Conservation (phyloP, 208 protist genomes). For the Acanthamoeba triangularis region DNA sequence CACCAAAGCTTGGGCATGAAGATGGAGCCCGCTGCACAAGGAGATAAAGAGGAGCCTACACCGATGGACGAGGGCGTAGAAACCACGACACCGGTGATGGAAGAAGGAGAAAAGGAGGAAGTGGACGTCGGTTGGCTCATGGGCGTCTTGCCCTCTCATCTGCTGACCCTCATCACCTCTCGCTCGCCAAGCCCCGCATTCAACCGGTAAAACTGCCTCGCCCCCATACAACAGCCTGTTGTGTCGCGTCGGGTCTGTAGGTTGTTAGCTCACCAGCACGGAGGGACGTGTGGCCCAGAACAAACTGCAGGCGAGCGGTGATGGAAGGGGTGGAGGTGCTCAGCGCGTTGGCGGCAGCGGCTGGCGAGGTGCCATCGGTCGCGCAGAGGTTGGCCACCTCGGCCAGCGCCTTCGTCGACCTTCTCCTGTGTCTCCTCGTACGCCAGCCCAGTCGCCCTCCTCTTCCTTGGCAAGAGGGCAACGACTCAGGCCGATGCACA, state of each 20-base stretch:
- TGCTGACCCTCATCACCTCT: background rate
- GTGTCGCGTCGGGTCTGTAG: background rate
- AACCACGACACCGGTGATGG: background rate
- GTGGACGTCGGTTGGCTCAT: background rate
- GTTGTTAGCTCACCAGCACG: background rate
- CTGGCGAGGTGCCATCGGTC: background rate
- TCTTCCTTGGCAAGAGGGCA: background rate
- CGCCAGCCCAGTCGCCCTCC: background rate
- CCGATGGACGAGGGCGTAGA: background rate
- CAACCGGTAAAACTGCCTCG: background rate
- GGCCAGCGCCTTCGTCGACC: background rate
- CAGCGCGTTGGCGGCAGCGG: background rate
- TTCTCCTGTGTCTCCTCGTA: conserved; percentile 43
- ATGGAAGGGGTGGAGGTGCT: background rate
- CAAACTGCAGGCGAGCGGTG: background rate
- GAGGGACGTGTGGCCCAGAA: background rate
- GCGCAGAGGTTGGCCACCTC: background rate
- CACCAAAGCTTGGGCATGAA: too few relatives aligned
- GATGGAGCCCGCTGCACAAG: background rate
- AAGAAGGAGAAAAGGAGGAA: background rate
- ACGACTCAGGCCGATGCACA: too few relatives aligned
- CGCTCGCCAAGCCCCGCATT: background rate
- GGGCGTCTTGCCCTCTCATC: background rate
- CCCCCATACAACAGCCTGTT: background rate
- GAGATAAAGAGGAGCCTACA: background rate